Percentiles rank a stretch among this genome's conserved stretches.
These are phyloP conservation scores for Calonectria pteridis DNA, from an alignment of 2,329 filamentous ascomycete species.

Conservation along the genomic window DNA sequence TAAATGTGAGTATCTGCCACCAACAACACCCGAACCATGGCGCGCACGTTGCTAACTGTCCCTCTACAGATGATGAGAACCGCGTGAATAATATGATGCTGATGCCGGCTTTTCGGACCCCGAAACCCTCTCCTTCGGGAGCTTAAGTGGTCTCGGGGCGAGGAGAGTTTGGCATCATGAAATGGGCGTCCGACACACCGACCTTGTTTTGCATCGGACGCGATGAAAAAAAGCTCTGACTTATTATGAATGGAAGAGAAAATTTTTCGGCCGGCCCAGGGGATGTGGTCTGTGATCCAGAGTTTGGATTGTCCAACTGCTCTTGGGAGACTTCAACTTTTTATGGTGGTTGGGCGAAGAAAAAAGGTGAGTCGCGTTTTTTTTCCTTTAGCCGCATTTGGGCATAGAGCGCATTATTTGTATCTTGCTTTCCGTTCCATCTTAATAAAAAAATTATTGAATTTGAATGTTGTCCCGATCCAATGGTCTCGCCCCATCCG, in stretches of 20 bases:
- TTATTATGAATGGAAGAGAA: conserved; percentile 57
- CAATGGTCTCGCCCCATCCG: neutral
- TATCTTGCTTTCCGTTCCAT: neutral
- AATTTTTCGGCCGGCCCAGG: conserved; percentile 4
- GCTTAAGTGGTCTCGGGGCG: conserved; percentile 88
- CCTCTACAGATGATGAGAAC: conserved; percentile 95
- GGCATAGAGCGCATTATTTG: neutral
- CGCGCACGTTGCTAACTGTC: conserved; percentile 49
- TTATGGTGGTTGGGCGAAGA: neutral
- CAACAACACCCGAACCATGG: neutral
- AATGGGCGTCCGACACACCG: conserved; percentile 99
- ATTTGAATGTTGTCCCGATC: neutral
- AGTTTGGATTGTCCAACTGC: neutral
- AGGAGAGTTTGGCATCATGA: conserved; percentile 81
- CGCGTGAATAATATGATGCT: conserved; percentile 92
- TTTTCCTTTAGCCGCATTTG: neutral
- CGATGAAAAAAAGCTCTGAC: conserved; percentile 98
- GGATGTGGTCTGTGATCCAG: neutral
- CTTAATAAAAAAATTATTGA: neutral
- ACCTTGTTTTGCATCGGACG: conserved; percentile 98
- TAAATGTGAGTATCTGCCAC: conserved; percentile 77
- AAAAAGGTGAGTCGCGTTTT: neutral
- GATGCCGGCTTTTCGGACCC: conserved; percentile 74
- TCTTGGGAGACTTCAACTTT: neutral
- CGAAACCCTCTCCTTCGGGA: conserved; percentile 85